A percentile compares a stretch with the other conserved stretches of the same genome.
Conservation (phyloP, 371 early-diverging fungal species). For the Capniomyces stellatus region DNA sequence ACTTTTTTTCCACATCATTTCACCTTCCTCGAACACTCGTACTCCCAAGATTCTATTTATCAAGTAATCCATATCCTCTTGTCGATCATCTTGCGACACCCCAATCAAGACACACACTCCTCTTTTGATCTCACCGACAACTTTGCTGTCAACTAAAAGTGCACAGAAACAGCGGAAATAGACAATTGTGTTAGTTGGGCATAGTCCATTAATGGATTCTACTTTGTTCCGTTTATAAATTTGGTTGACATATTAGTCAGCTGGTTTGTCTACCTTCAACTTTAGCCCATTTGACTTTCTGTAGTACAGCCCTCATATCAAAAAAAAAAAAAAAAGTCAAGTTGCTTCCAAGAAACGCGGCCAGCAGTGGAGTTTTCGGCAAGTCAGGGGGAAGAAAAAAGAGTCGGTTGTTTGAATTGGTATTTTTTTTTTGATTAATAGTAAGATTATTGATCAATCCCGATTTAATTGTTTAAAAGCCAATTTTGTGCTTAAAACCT, state of each 20-base stretch:
- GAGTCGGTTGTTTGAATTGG: no score
- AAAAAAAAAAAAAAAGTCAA: neutral
- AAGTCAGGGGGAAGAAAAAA: no score
- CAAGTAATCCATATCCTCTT: constrained; percentile 44
- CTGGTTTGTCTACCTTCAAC: constrained; percentile 20
- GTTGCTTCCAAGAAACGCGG: neutral
- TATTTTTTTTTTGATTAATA: no score
- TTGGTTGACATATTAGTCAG: no score
- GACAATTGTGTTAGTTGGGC: no score
- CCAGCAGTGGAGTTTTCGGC: no score
- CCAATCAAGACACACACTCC: constrained; percentile 65
- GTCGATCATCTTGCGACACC: constrained; percentile 46
- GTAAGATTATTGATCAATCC: no score
- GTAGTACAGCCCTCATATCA: constrained; percentile 29
- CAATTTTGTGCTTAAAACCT: no score
- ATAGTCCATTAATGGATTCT: neutral
- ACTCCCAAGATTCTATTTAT: constrained; percentile 49
- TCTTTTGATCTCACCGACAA: constrained; percentile 47
- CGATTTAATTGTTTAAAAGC: no score
- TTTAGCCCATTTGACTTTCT: constrained; percentile 30
- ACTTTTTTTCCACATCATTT: constrained; percentile 51
- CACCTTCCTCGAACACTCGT: constrained; percentile 45
- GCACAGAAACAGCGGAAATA: neutral
- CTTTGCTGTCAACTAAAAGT: constrained; percentile 34
- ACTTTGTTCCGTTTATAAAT: no score